Base-by-base conservation (phyloP, 306 rosid genomes). In the Rubus parviflorus region DNA sequence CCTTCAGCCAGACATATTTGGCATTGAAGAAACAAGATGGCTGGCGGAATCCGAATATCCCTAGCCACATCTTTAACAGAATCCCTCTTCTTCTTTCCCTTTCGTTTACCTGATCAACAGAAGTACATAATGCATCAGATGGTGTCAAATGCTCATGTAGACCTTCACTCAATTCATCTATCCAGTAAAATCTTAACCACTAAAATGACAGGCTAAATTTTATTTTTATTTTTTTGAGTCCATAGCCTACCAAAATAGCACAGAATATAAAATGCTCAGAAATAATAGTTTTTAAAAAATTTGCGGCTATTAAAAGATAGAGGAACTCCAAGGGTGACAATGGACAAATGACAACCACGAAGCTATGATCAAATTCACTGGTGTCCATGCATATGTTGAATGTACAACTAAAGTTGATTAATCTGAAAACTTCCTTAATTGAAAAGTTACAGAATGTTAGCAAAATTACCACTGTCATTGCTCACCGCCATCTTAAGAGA, bases 1-100 rank as follows among this genome's bases (percentile, higher is more conserved):
- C 97, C 97, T 83, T 95, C 97, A 70, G 97, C 97, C 1, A 95
- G 88, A 82, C 88, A 95, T 67, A 92, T 88, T 83, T 95, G 97
- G 82, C 98, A 90, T 81, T 92, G 98, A 77, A 95, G 89, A 86
- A 88, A 92, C 86, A 87, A 83, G 76, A 95, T 94, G 60, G 90
- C 87, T 30, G 95, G 89, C 38, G 97, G 87, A 66, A 90, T 82
- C 77, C 84, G 91, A 78, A 78, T 81, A 81, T 92, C 96, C 78
- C 68, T 86, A 23, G 81, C 90, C 14, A 65, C 76, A 46, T 90
- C 98, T 87, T 90, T 92, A 15, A 74, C 76, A 77, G 86, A 77
- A 75, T 91, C 97, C 85, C 82, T 87, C 80, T 88, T 92, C 71
- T 92, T 95, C 92, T 95, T 95, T 70, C 90, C 75, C 86, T 81